phyloP scores from a whole-genome alignment of 2,329 filamentous ascomycete genomes.

The Capronia coronata region DNA sequence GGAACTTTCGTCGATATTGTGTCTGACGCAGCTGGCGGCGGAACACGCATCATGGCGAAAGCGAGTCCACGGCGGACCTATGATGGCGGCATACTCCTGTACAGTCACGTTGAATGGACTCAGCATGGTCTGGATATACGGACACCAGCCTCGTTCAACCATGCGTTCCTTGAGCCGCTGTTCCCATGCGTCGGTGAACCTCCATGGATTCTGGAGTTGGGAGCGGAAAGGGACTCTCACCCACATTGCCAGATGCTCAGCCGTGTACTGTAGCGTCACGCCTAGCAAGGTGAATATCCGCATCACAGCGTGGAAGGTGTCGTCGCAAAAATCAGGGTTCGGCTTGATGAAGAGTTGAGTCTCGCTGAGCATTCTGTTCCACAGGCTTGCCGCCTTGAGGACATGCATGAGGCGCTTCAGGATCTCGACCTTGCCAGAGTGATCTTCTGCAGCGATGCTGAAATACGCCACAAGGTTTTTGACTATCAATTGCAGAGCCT shows the following conservation, averaged over 20 bases:
- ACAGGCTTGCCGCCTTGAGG: conserved; percentile 1
- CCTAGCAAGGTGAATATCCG: conserved; percentile 5
- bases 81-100: conserved; percentile 5
- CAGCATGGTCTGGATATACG: conserved; percentile 5
- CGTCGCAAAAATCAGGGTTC: conserved; percentile 6
- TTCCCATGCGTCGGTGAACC: not conserved
- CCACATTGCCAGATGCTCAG: not conserved
- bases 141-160: conserved; percentile 5
- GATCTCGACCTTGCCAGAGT: conserved; percentile 1
- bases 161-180: conserved; percentile 1
- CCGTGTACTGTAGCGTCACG: conserved; percentile 1
- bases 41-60: conserved; percentile 5
- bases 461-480: not conserved
- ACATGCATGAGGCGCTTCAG: not conserved
- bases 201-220: conserved; percentile 3
- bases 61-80: conserved; percentile 2
- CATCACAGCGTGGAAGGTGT: conserved; percentile 4
- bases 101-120: not conserved
- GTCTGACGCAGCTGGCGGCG: not conserved
- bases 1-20: conserved; percentile 8
- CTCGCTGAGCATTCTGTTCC: conserved; percentile 8
- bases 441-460: not conserved
- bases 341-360: conserved; percentile 1
- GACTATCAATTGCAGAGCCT: not conserved
- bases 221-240: not conserved